Evolutionary conservation across 2,329 filamentous ascomycete species (phyloP), one percentile per base, ranked within the genome.

Genomic region (Talaromyces atroroseus): DNA sequence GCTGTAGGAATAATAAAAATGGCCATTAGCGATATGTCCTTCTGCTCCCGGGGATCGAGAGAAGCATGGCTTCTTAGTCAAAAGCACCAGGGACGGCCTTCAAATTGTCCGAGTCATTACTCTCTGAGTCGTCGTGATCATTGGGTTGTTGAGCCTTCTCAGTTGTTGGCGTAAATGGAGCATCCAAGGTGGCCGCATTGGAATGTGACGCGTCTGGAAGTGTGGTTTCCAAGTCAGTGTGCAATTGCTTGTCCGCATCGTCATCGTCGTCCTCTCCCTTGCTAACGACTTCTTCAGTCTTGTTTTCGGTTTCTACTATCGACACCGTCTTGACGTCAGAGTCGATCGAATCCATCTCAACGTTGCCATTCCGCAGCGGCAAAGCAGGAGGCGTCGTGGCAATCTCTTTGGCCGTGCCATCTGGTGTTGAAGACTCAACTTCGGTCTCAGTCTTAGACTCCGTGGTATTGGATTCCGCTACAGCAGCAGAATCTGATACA

Each of bases 311-410:
- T 6, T 54, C 60, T 20, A 58, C 59, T 42, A 63, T 60, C 7
- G 62, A 61, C 21, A 49, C 55, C 23, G 52, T 49, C 42, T 62
- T 62, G 50, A 56, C 49, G 29, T 61, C 57, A 20, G 62, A 62
- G 7, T 52, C 29, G 26, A 65, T 62, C 2, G 62, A 60, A 55
- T 63, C 64, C 7, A 32, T 44, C n/a, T 48, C 44, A 38, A 8
- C 38, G 51, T 58, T 29, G 44, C 20, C 10, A 49, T 58, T 42
- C 36, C 47, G 49, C 29, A 46, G 51, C 29, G 56, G 56, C 44
- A 55, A 55, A 32, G 24, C 46, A 32, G 53, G 46, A 18, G 56
- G 46, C 29, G 56, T 40, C 21, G 50, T 16, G 44, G 21, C 18
- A 48, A 56, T 20, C 16, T 29, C 12, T 24, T 52, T 38, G 7